phyloP scores from a whole-genome alignment of 208 protist genomes.

The Sergeia podlipaevii region DNA sequence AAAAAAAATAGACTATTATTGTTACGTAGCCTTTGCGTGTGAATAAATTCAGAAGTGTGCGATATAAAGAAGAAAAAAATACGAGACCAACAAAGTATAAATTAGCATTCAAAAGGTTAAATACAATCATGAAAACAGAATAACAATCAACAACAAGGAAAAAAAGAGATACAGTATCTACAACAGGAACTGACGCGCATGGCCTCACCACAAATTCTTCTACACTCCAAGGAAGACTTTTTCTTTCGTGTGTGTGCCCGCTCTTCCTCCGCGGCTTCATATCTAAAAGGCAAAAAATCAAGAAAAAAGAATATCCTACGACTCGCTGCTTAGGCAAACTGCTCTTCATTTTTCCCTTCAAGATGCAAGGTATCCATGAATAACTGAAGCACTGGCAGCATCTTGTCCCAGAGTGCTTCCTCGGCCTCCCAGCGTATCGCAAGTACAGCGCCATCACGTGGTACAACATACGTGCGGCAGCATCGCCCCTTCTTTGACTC shows the following conservation, averaged over 20 bases:
- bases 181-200: no score
- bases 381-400: conserved; percentile 37
- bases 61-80: conserved; percentile 9
- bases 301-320: neutral
- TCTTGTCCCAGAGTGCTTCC: conserved; percentile 26
- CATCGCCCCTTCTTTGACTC: conserved; percentile 33
- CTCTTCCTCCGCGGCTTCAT: no score
- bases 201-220: no score
- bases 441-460: conserved; percentile 23
- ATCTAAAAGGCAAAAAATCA: neutral
- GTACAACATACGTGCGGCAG: conserved; percentile 59
- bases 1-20: no score
- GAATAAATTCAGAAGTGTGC: no score
- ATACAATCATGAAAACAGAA: no score
- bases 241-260: neutral
- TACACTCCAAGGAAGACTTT: neutral
- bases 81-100: neutral
- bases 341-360: conserved; percentile 13
- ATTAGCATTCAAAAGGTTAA: conserved; percentile 2
- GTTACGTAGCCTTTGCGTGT: no score
- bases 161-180: conserved; percentile 4
- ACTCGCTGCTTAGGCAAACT: no score
- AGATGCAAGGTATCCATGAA: conserved; percentile 65
- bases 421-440: conserved; percentile 51
- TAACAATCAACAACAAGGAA: neutral